phyloP scores from a whole-genome alignment of 2,329 filamentous ascomycete genomes.

The Fusarium concolor region DNA sequence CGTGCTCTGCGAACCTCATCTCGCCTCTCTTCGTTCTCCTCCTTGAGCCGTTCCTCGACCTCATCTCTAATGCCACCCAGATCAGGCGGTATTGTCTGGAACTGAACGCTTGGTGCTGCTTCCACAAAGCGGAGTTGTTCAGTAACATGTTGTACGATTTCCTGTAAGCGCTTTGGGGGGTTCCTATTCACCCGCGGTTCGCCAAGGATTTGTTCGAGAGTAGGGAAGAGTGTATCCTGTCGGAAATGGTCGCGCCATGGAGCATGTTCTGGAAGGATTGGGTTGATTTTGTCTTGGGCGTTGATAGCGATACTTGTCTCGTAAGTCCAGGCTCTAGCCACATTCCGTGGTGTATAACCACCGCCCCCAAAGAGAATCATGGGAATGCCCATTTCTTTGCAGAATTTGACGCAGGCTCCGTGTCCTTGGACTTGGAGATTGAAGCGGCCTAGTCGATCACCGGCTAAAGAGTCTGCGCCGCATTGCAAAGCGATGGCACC shows the following conservation, averaged over 20 bases:
- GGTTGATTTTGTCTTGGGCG: constrained; percentile 75
- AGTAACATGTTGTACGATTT: constrained; percentile 80
- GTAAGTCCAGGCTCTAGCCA: constrained; percentile 95
- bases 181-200: constrained; percentile 83
- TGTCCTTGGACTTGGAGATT: constrained; percentile 97
- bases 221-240: constrained; percentile 87
- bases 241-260: constrained; percentile 91
- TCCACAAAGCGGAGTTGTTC: constrained; percentile 90
- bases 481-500: constrained; percentile 94
- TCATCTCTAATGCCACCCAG: constrained; percentile 75
- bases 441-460: constrained; percentile 93
- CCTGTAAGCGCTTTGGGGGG: constrained; percentile 77
- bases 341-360: constrained; percentile 96
- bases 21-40: constrained; percentile 71
- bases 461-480: constrained; percentile 92
- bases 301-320: constrained; percentile 92
- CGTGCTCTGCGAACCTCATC: constrained; percentile 63
- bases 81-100: constrained; percentile 82
- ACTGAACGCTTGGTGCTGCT: constrained; percentile 87
- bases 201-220: constrained; percentile 76
- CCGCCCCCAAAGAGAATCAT: constrained; percentile 93
- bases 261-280: constrained; percentile 80
- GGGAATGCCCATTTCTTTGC: constrained; percentile 83
- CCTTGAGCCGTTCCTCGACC: constrained; percentile 74
- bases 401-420: constrained; percentile 88